Evolutionary conservation across 2,329 filamentous ascomycete species (phyloP).

Genomic region (Colletotrichum truncatum): DNA sequence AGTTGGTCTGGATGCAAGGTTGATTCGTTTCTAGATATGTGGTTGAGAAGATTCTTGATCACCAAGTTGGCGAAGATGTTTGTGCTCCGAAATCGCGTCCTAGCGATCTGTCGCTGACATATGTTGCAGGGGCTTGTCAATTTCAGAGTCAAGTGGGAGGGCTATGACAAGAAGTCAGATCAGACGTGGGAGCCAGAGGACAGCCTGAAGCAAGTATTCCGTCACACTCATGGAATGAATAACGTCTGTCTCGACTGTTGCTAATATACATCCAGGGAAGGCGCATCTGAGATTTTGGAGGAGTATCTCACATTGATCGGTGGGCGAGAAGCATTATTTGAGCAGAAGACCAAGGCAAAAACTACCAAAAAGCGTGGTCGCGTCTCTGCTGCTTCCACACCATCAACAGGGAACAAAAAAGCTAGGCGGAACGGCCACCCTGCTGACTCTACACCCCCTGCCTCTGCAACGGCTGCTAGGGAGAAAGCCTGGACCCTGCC

Average conservation of each 20-base stretch:
- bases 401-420: slow-evolving; percentile 53
- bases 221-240: background rate
- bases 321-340: slow-evolving; percentile 66
- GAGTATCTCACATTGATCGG: slow-evolving; percentile 72
- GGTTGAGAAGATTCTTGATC: slow-evolving; percentile 77
- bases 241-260: background rate
- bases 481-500: slow-evolving; percentile 70
- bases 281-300: slow-evolving; percentile 67
- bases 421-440: slow-evolving; percentile 61
- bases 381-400: slow-evolving; percentile 47
- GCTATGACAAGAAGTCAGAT: slow-evolving; percentile 75
- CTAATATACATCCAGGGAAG: slow-evolving; percentile 51
- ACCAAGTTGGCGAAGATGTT: slow-evolving; percentile 68
- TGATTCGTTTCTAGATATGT: slow-evolving; percentile 64
- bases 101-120: background rate
- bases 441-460: slow-evolving; percentile 56
- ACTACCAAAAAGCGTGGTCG: slow-evolving; percentile 68
- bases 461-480: slow-evolving; percentile 47
- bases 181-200: slow-evolving; percentile 83
- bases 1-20: background rate
- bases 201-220: slow-evolving; percentile 65
- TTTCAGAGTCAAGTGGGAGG: slow-evolving; percentile 84
- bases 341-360: slow-evolving; percentile 58
- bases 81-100: slow-evolving; percentile 30
- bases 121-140: slow-evolving; percentile 55